Evolutionary conservation across 306 rosid species (phyloP), one percentile per base, ranked within the genome.

Genomic region (Medicago truncatula): DNA sequence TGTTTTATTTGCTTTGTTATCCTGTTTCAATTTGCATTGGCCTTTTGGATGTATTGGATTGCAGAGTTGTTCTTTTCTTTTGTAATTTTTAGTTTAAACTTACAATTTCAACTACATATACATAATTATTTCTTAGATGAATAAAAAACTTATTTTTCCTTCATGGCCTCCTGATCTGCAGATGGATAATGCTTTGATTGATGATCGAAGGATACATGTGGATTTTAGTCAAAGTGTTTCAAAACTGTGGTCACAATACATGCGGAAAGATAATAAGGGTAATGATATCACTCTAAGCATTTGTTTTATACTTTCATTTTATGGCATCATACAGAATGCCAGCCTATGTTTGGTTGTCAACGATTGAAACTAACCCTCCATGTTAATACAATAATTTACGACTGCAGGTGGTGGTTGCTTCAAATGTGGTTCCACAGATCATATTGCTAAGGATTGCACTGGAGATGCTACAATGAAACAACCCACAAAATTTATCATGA

Each of bases 131-230:
- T 64, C 59, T 59, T 56, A 23, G 39, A 52, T 78, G 44, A 67
- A 79, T 14, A 43, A 5, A 50, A 57, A n/a, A 38, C 12, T 20
- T 39, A 31, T 13, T 63, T 61, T 40, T 46, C 68, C 69, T 77
- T 38, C 17, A 53, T 46, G 83, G 66, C 64, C 60, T 76, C 53
- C 52, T 49, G 40, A 66, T 65, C 54, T 68, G 80, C 78, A 95
- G 99, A 95, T 95, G 97, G 99, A 92, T 86, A 95, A 92, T 79
- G 96, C 99, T 63, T 75, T 95, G 85, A 95, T 95, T 83, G 99
- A 95, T 82, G 99, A 95, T 74, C 86, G 97, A 77, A 90, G 98
- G 83, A 92, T 95, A 82, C 98, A 92, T 64, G 99, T 95, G 59
- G 99, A 95, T 85, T 92, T 95, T 88, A 92, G 98, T 86, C 98